Base-by-base conservation (phyloP, 164 flowering plant genomes). In the Sedum album region DNA sequence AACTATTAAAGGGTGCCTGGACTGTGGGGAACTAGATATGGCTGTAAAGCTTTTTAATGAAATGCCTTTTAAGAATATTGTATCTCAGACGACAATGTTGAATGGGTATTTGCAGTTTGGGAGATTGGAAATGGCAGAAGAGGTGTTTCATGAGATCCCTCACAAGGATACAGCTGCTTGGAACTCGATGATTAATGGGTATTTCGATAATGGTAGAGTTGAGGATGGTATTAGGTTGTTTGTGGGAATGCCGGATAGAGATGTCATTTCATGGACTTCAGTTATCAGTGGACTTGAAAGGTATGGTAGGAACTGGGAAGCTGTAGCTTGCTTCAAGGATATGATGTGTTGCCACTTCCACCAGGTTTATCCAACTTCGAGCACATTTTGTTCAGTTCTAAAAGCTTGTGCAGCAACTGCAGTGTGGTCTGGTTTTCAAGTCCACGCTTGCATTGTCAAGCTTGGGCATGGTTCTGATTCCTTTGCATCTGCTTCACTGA, bases 171-270 rank as follows among this genome's bases (percentile, higher is more conserved):
- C 70, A 1, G 86, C 88, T 2, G 85, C 84, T 0, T 89, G 89
- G 91, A 89, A 89, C 68, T 74, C 89, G 0, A 87, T 89, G 90
- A 66, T 89, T 42, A 35, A 75, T 78, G 90, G 96, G 70, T 86
- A 77, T 67, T 88, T 69, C 64, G 21, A 55, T 51, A 77, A 77
- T 64, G 85, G 80, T 26, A 80, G 81, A 72, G 80, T 83, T 13
- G 79, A 77, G 31, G 84, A 84, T 69, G 92, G 82, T 28, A 4
- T 73, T 9, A 66, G 35, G 70, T 70, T 87, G 77, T 89, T 89
- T 69, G 71, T 72, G 66, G 41, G 38, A 28, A 86, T 86, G 85
- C 89, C 88, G 60, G 25, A 31, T 44, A 33, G 76, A 73, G 76
- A 87, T 72, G 84, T 80, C 38, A 80, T 87, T 72, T 82, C 96